Evolutionary conservation across 805 yeast genomes (phyloP), one percentile per base, ranked within the genome.

Genomic region (Saccharomycopsis lassenensis): DNA sequence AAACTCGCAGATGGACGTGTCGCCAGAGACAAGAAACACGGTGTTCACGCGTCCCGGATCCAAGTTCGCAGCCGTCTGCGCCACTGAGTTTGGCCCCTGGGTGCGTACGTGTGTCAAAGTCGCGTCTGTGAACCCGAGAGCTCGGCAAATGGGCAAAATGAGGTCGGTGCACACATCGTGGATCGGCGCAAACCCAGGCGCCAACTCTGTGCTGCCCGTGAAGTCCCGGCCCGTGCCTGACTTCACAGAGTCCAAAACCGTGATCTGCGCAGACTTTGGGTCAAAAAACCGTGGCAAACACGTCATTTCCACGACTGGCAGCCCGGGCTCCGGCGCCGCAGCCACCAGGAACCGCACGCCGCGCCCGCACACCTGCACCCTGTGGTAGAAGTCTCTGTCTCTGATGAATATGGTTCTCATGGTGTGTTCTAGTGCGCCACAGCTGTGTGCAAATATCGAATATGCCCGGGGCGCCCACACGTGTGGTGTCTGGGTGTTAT

Each of bases 1-100:
- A 39, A 81, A 73, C 53, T 81, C 93, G 37, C 65, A 69, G 4
- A 80, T 55, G 1, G 86, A 71, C 1, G 91, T 81, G 50, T 81
- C 93, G 1, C 93, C 93, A 24, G 84, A 75, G 7, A 82, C 55
- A 22, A 81, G 55, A 1, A 79, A 53, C n/a, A 77, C 58, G 1
- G 75, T 62, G 36, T 12, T 40, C 35, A 1, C 23, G 14, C 1
- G 43, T 35, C 2, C 26, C 18, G 4, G 39, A 29, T 5, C 61
- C 43, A 4, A 14, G 11, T 15, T 18, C 14, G 7, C 14, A 11
- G n/a, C 16, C 6, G 33, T 7, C 10, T 34, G 18, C 1, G 68
- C 66, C 43, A 33, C 59, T 32, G 27, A 15, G 15, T 8, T 25
- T 14, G 12, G 24, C 5, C 14, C 17, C 16, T 15, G 31, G 8